A percentile compares a stretch with the other conserved stretches of the same genome.
Conservation (phyloP, 345 rosid species). For the Sapria himalayana region DNA sequence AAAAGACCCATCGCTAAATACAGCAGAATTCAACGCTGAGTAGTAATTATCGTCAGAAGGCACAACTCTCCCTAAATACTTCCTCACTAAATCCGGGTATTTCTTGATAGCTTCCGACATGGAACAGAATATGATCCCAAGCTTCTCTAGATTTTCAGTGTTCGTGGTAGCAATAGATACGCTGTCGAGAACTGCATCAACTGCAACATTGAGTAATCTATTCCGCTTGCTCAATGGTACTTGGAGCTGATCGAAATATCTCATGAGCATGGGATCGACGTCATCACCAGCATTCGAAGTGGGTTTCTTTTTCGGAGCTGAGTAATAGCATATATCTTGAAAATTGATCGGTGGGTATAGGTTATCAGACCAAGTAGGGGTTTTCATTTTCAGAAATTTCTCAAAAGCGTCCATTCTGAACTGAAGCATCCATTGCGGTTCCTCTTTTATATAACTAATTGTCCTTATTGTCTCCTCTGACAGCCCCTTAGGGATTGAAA, state of each 20-base stretch:
- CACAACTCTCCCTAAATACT: slow-evolving; percentile 76
- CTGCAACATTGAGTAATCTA: slow-evolving; percentile 68
- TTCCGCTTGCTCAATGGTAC: slow-evolving; percentile 60
- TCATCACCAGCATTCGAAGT: slow-evolving; percentile 63
- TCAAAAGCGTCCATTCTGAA: slow-evolving; percentile 57
- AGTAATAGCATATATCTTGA: slow-evolving; percentile 75
- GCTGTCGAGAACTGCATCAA: slow-evolving; percentile 84
- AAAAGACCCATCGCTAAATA: slow-evolving; percentile 87
- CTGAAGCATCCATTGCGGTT: slow-evolving; percentile 85
- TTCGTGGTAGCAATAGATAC: slow-evolving; percentile 83
- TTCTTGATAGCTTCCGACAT: slow-evolving; percentile 72
- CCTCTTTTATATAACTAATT: slow-evolving; percentile 53
- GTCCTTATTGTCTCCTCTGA: slow-evolving; percentile 40
- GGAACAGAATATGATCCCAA: slow-evolving; percentile 78
- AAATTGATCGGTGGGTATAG: slow-evolving; percentile 42
- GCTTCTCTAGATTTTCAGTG: slow-evolving; percentile 42
- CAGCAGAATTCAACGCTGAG: slow-evolving; percentile 67
- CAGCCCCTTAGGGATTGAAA: slow-evolving; percentile 70
- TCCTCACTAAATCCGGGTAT: slow-evolving; percentile 57
- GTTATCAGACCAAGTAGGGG: slow-evolving; percentile 87
- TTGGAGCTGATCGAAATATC: slow-evolving; percentile 54
- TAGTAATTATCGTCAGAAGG: slow-evolving; percentile 76
- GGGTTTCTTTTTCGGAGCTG: slow-evolving; percentile 78
- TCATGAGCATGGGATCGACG: slow-evolving; percentile 63
- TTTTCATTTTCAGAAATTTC: slow-evolving; percentile 41